Conservation (phyloP, 306 rosid genomes). For the Prunus fruticosa region DNA sequence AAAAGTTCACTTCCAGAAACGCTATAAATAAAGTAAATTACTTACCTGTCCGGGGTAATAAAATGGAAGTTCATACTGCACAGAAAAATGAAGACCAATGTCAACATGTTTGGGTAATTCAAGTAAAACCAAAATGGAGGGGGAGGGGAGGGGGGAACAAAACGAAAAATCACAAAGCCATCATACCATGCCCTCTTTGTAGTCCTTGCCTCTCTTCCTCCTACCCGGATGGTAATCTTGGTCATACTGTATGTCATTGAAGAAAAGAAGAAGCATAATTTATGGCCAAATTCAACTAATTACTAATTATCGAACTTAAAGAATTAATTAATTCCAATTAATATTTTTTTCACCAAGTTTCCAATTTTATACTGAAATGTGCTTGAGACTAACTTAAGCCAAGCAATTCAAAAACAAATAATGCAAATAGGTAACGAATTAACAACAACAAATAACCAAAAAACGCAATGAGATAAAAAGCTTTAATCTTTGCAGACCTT, state of each 20-base stretch:
- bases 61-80: slow-evolving; percentile 98
- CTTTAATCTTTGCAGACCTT: slow-evolving; percentile 40
- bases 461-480: neutral
- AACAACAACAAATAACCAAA: neutral
- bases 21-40: neutral
- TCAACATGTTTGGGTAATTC: slow-evolving; percentile 13
- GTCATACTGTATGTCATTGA: slow-evolving; percentile 53
- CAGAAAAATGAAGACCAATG: slow-evolving; percentile 27
- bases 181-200: slow-evolving; percentile 88
- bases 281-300: neutral
- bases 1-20: neutral
- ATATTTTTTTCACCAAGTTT: neutral
- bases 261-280: neutral
- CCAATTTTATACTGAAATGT: neutral
- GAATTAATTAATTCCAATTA: neutral
- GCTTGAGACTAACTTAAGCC: neutral
- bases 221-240: slow-evolving; percentile 94
- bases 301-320: neutral
- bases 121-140: neutral
- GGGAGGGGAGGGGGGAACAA: neutral
- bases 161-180: slow-evolving; percentile 6
- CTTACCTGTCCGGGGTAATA: slow-evolving; percentile 98
- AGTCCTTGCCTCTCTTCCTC: slow-evolving; percentile 97
- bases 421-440: neutral
- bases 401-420: neutral